Evolutionary conservation across 768 basidiomycete genomes (phyloP), one percentile per base, ranked within the genome.

Genomic region (Russula earlei): DNA sequence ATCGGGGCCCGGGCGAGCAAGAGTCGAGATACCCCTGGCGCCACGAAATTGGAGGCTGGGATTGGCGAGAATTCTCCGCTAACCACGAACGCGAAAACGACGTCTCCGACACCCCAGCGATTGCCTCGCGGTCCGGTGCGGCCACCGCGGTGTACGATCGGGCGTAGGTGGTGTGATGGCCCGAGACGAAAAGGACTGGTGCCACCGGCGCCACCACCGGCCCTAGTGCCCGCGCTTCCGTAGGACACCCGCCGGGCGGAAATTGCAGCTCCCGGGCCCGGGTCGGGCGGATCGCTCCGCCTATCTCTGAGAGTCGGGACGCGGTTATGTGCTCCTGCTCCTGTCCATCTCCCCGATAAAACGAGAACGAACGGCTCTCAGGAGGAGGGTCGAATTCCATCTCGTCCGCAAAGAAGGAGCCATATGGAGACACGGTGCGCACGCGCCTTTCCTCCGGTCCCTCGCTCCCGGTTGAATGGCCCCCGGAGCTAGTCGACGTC

Each of bases 381-480:
- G 24, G 3, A 37, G 44, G 51, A 22, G 14, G 5, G 10, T 54
- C 52, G 12, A 49, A 43, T 22, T 58, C 56, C 56, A 58, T 58
- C 20, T 58, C 56, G 6, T 53, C 51, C 2, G 20, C 56, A 29
- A 58, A 58, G 45, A 53, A 53, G 27, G 56, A 53, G 17, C 56
- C 56, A 36, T 57, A 57, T 6, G 56, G 56, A 15, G 56, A 58
- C 25, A 37, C 56, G 3, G 46, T 37, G 15, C 19, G 51, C 5
- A 4, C 37, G 38, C 14, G 31, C 19, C 20, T 42, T 14, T 45
- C 49, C 27, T 50, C 31, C 11, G 24, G 7, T 4, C 25, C 29
- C 33, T 58, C 47, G 46, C 41, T 53, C 34, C 27, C 34, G 20
- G 45, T 20, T 12, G 52, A 58, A 29, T 43, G 20, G 34, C 40